Conservation (phyloP, 2,329 filamentous ascomycete genomes). For the Leptodontidium sp. region DNA sequence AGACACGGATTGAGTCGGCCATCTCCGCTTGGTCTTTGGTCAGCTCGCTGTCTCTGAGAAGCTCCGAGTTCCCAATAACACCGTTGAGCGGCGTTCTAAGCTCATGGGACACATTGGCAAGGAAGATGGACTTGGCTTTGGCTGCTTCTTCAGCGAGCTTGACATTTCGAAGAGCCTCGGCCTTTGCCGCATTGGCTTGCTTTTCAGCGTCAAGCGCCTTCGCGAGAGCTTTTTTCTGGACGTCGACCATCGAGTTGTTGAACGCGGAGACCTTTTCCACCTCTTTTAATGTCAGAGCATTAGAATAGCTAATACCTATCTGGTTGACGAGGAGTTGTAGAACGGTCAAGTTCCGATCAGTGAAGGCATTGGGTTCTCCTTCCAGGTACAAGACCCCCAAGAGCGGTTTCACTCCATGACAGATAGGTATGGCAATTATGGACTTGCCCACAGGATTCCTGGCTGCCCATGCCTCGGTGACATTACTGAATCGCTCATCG, state of each 20-base stretch:
- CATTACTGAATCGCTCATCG: conserved; percentile 81
- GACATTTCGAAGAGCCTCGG: conserved; percentile 79
- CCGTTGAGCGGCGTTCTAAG: conserved; percentile 85
- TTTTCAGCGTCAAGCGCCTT: conserved; percentile 77
- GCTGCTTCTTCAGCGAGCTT: conserved; percentile 84
- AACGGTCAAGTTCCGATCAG: conserved; percentile 74
- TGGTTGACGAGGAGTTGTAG: conserved; percentile 79
- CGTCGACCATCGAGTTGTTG: conserved; percentile 79
- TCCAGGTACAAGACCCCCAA: conserved; percentile 81
- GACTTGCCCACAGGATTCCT: conserved; percentile 75
- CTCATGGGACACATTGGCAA: conserved; percentile 83
- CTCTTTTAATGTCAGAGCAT: conserved; percentile 72
- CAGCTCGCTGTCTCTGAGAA: conserved; percentile 78
- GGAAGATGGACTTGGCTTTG: conserved; percentile 83
- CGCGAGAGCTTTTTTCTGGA: conserved; percentile 77
- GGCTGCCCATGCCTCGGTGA: conserved; percentile 72
- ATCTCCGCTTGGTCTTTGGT: conserved; percentile 83
- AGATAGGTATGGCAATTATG: conserved; percentile 82
- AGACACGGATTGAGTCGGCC: conserved; percentile 86
- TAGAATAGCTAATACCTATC: conserved; percentile 76
- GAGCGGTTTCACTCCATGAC: conserved; percentile 74
- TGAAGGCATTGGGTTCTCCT: conserved; percentile 77
- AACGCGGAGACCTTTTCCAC: conserved; percentile 81
- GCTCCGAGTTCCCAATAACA: conserved; percentile 87
- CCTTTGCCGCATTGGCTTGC: conserved; percentile 80